phyloP scores from a whole-genome alignment of 805 yeast species.

The Candida mattraensis region DNA sequence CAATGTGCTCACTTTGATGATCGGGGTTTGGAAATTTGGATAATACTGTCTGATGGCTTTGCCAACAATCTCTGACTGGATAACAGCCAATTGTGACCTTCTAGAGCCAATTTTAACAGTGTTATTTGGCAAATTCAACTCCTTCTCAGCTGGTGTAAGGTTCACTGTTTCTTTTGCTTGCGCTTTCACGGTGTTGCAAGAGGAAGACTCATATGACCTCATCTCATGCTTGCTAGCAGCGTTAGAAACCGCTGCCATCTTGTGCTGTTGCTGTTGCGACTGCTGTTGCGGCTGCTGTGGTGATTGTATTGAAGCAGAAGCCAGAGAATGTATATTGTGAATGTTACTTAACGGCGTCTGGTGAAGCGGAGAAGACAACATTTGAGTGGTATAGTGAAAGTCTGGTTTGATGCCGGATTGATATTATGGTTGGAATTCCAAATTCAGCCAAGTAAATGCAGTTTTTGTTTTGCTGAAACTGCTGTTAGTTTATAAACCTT shows the following conservation, averaged over 20 bases:
- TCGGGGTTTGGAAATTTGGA: conserved; percentile 70
- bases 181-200: conserved; percentile 1
- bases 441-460: too few relatives aligned
- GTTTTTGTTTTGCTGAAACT: too few relatives aligned
- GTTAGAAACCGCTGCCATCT: conserved; percentile 6
- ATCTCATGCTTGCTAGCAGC: conserved; percentile 1
- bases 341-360: conserved; percentile 18
- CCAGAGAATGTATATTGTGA: conserved; percentile 19
- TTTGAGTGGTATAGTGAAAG: conserved; percentile 8
- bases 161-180: conserved; percentile 6
- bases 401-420: background rate
- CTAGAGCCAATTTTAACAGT: conserved; percentile 75
- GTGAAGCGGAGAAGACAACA: conserved; percentile 24
- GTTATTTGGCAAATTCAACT: conserved; percentile 16
- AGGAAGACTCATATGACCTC: conserved; percentile 2
- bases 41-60: conserved; percentile 51
- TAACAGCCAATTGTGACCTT: conserved; percentile 81
- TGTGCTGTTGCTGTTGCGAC: too few relatives aligned
- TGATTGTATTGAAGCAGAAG: conserved; percentile 9
- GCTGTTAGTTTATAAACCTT: too few relatives aligned
- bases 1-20: conserved; percentile 77
- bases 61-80: conserved; percentile 77
- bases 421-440: too few relatives aligned
- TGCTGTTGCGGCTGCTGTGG: conserved; percentile 3
- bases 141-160: conserved; percentile 18